phyloP scores from a whole-genome alignment of 305 asterid genomes.

The Solanum chacoense region DNA sequence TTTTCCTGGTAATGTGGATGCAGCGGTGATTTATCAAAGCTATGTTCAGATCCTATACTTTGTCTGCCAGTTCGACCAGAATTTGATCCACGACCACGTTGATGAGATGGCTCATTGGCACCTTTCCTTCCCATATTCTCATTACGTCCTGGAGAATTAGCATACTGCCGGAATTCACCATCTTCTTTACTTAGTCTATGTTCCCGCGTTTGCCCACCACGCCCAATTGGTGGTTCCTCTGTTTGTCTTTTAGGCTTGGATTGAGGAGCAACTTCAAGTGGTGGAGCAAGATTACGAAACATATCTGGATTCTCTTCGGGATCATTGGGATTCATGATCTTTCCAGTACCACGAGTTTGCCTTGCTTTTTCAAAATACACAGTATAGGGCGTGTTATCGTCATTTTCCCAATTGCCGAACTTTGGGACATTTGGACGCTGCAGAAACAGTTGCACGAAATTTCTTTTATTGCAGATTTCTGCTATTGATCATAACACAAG shows the following conservation, averaged over 20 bases:
- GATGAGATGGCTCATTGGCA: constrained; percentile 13
- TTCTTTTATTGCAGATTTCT: background rate
- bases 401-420: constrained; percentile 61
- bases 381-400: constrained; percentile 46
- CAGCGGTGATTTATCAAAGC: constrained; percentile 39
- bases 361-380: constrained; percentile 62
- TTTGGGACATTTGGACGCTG: constrained; percentile 53
- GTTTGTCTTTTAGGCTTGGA: constrained; percentile 11
- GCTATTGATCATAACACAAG: background rate
- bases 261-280: constrained; percentile 10
- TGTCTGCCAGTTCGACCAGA: constrained; percentile 26
- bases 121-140: constrained; percentile 14
- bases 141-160: constrained; percentile 10
- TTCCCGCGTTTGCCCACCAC: constrained; percentile 25
- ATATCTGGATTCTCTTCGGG: constrained; percentile 47
- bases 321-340: constrained; percentile 54
- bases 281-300: constrained; percentile 21
- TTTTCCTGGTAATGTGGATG: constrained; percentile 31
- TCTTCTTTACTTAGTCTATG: constrained; percentile 19
- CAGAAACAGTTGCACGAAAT: background rate
- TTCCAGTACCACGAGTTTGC: constrained; percentile 33
- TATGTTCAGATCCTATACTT: constrained; percentile 26
- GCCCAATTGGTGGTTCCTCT: constrained; percentile 24
- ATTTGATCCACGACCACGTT: constrained; percentile 18
- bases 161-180: constrained; percentile 14